phyloP scores from a whole-genome alignment of 2,329 filamentous ascomycete species.

The Amesomyces nigricolor region DNA sequence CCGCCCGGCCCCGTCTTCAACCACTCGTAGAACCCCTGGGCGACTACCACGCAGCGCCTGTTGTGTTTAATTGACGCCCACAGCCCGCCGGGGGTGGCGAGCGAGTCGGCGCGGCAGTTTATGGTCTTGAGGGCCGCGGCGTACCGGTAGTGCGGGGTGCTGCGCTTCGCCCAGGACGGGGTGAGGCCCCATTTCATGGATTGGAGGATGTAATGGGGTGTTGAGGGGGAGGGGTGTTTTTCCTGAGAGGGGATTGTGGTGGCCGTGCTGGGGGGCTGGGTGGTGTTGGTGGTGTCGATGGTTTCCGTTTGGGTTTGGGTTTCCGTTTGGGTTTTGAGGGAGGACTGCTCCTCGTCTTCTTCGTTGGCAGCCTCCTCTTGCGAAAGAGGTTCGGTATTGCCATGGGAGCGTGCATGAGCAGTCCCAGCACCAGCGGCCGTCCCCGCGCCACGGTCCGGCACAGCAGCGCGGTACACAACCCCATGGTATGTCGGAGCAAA shows the following conservation, averaged over 20 bases:
- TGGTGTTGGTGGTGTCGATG: neutral
- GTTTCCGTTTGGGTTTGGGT: neutral
- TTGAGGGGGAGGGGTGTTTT: neutral
- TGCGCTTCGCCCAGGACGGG: conserved; percentile 86
- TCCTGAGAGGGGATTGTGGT: too few species aligned
- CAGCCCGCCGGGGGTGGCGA: conserved; percentile 71
- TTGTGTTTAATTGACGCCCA: conserved; percentile 87
- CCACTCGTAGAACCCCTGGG: conserved; percentile 97
- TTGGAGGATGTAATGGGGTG: conserved; percentile 69
- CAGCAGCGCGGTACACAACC: conserved; percentile 76
- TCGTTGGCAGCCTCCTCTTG: neutral
- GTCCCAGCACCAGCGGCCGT: conserved; percentile 17
- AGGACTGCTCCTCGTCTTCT: neutral
- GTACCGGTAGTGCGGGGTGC: conserved; percentile 57
- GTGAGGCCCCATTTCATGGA: conserved; percentile 95
- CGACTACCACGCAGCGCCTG: conserved; percentile 82
- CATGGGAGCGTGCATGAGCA: neutral
- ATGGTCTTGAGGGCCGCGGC: conserved; percentile 78
- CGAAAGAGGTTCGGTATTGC: neutral
- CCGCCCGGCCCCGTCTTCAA: conserved; percentile 52
- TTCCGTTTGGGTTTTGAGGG: neutral
- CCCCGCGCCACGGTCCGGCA: conserved; percentile 54
- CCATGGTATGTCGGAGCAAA: conserved; percentile 86
- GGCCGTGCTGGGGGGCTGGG: neutral
- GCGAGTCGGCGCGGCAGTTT: conserved; percentile 88